A percentile compares a stretch with the other conserved stretches of the same genome.
phyloP scores from a whole-genome alignment of 805 yeast genomes.

The Peterozyma toletana region DNA sequence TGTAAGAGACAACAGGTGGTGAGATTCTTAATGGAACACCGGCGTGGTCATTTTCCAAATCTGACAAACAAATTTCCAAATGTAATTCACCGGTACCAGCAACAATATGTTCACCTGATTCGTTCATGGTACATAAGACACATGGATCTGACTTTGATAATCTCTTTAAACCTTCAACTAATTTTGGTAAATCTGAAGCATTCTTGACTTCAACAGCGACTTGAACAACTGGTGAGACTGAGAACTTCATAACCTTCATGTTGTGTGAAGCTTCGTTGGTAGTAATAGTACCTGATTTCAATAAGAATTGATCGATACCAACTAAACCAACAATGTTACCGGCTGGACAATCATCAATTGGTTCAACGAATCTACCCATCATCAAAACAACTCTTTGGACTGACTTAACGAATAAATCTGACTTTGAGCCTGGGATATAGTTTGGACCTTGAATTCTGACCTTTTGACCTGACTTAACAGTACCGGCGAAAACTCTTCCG shows the following conservation, averaged over 20 bases:
- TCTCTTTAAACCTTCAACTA: slow-evolving; percentile 99
- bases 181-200: slow-evolving; percentile 98
- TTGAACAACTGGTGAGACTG: slow-evolving; percentile 99
- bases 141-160: slow-evolving; percentile 99
- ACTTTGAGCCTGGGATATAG: slow-evolving; percentile 98
- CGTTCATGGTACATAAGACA: slow-evolving; percentile 80
- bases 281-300: slow-evolving; percentile 98
- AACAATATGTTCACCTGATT: slow-evolving; percentile 99
- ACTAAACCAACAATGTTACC: slow-evolving; percentile 99
- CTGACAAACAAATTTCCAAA: slow-evolving; percentile 94
- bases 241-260: slow-evolving; percentile 99
- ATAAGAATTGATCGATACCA: slow-evolving; percentile 99
- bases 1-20: slow-evolving; percentile 97
- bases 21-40: slow-evolving; percentile 98
- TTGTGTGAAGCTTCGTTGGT: slow-evolving; percentile 96
- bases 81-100: slow-evolving; percentile 99
- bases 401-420: slow-evolving; percentile 93
- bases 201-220: slow-evolving; percentile 99
- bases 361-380: slow-evolving; percentile 99
- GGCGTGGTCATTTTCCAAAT: slow-evolving; percentile 98
- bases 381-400: slow-evolving; percentile 98
- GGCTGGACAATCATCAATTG: slow-evolving; percentile 99
- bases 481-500: slow-evolving; percentile 99
- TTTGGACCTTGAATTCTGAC: slow-evolving; percentile 99
- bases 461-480: slow-evolving; percentile 97